Evolutionary conservation across 345 rosid species (phyloP).

Genomic region (Gossypium rotundifolium): DNA sequence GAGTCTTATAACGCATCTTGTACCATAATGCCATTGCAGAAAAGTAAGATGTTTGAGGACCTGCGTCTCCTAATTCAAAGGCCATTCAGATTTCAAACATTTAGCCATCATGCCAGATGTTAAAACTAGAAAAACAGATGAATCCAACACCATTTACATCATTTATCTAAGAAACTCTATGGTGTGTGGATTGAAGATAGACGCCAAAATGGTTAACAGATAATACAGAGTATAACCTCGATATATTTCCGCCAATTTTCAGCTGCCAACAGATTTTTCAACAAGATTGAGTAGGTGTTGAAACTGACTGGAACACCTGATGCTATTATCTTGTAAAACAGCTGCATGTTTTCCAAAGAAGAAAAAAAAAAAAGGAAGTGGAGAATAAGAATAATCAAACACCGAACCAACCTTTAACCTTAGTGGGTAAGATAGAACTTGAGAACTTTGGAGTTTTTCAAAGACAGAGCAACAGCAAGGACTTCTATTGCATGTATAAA

Average conservation of each 20-base stretch:
- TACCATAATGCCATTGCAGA: neutral
- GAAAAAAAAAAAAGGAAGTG: conserved; percentile 7
- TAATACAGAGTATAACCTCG: conserved; percentile 43
- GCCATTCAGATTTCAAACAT: conserved; percentile 1
- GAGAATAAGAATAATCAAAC: neutral
- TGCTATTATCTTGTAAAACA: conserved; percentile 64
- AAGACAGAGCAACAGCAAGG: neutral
- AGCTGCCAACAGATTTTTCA: conserved; percentile 67
- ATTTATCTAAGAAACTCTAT: neutral
- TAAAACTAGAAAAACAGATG: neutral
- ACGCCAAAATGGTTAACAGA: neutral
- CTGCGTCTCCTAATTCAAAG: neutral
- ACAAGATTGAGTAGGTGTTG: conserved; percentile 50
- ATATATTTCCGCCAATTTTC: conserved; percentile 96
- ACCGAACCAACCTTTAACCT: neutral
- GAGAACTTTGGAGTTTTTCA: neutral
- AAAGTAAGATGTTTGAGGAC: neutral
- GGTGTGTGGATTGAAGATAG: neutral
- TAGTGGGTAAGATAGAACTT: neutral
- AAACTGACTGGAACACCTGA: conserved; percentile 54
- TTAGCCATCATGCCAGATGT: conserved; percentile 3
- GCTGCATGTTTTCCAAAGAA: conserved; percentile 31
- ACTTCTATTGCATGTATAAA: neutral
- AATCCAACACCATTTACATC: neutral
- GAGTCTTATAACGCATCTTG: neutral